Base-by-base conservation (phyloP, 805 yeast genomes). In the Saccharomyces cerevisiae region DNA sequence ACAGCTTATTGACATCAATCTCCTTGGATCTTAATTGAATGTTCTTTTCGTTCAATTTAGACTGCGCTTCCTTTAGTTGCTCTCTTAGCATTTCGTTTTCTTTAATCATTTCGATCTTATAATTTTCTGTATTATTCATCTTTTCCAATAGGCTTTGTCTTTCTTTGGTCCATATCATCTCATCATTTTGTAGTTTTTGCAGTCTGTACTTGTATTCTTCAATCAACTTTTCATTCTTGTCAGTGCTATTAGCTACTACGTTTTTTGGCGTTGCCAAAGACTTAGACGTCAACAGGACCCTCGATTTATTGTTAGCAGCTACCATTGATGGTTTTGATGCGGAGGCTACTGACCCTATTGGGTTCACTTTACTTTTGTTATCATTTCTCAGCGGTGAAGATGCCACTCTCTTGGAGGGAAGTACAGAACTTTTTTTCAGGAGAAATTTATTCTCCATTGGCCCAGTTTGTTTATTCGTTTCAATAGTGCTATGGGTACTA, bases 331-430 rank as follows among this genome's bases (percentile, higher is more conserved):
- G 41, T 46, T 46, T 53, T 49, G 51, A 36, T 28, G 52, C 50
- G 14, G 48, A 53, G 13, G 53, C 41, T 8, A 49, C 28, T 13
- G 30, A 47, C 10, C 52, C 48, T 26, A n/a, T 53, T n/a, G 51
- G 49, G 11, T 30, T 14, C 31, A 48, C 5, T 32, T 41, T 31
- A 10, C 46, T 17, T 26, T 51, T 51, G 28, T 9, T 51, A 17
- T 22, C 65, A 46, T 78, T 67, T 61, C 82, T 84, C 36, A 82
- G 76, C 0, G 92, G 92, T 0, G 91, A 85, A 0, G 87, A 74
- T 0, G 92, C 87, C 0, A 79, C 77, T 57, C 94, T 74, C 61
- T 86, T 86, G 2, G 85, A 75, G 3, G 91, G 91, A 21, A 85
- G 66, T 4, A 74, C 64, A 1, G 76, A 64, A 2, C 62, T 47